A percentile compares a stretch with the other conserved stretches of the same genome.
Evolutionary conservation across 768 basidiomycete species (phyloP).

Genomic region (Amanita muscaria): DNA sequence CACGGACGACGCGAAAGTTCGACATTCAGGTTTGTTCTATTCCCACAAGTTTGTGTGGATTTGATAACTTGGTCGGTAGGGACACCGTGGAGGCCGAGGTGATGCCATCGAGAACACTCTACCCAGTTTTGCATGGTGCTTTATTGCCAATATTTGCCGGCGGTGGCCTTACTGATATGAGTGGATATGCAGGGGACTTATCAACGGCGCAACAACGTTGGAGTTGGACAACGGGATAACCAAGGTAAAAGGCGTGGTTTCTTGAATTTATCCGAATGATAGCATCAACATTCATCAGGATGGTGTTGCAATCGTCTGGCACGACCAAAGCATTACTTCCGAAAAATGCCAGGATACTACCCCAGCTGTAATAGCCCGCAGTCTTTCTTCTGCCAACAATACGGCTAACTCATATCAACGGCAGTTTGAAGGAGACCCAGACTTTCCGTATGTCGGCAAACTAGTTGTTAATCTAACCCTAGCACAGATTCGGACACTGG

Average conservation of each 20-base stretch:
- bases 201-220: slow-evolving; percentile 67
- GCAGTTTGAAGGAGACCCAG: slow-evolving; percentile 38
- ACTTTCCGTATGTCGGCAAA: slow-evolving; percentile 60
- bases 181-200: slow-evolving; percentile 47
- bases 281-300: slow-evolving; percentile 35
- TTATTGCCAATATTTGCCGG: too few species aligned
- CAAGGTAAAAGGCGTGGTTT: slow-evolving; percentile 32
- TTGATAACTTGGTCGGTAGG: slow-evolving; percentile 28
- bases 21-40: slow-evolving; percentile 2
- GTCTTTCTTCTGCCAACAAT: background rate
- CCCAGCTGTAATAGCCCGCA: slow-evolving; percentile 39
- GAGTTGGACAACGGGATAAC: slow-evolving; percentile 78
- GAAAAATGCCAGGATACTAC: slow-evolving; percentile 64
- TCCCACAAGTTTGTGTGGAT: background rate
- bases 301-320: slow-evolving; percentile 72
- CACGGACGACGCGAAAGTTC: background rate
- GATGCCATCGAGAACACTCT: slow-evolving; percentile 67
- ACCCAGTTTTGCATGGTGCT: slow-evolving; percentile 68
- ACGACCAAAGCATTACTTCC: slow-evolving; percentile 57
- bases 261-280: background rate
- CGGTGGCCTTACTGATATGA: slow-evolving; percentile 2
- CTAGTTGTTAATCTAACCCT: slow-evolving; percentile 66
- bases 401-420: background rate
- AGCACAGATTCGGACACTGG: slow-evolving; percentile 70
- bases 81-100: slow-evolving; percentile 70